Evolutionary conservation across 129 eudicot genomes (phyloP), one percentile per base, ranked within the genome.

Genomic region (Flaveria ramosissima): DNA sequence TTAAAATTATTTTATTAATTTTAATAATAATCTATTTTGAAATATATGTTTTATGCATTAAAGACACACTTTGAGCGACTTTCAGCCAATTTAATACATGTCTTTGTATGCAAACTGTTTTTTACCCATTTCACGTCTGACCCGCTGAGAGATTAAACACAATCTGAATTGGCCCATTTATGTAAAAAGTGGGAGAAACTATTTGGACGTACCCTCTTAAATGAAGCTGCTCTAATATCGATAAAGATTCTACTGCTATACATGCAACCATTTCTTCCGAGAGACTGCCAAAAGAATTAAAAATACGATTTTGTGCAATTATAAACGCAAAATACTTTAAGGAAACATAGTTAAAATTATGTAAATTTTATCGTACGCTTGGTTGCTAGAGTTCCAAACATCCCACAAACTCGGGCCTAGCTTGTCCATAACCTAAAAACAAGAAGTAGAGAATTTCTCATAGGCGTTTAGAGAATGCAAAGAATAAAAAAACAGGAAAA

Each of bases 341-440:
- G 8, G 57, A 71, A 26, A 36, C 15, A 19, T 45, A 23, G 68
- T 24, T 61, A 61, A 41, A 14, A 61, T 1, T 1, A 13, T 30
- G 10, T 63, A 10, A 63, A 27, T 20, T 63, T 74, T 68, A 12
- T n/a, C 85, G 3, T 86, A 85, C 92, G 43, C 73, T 67, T 88
- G 92, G 67, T 83, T 83, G 76, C 78, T 85, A 77, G 89, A 85
- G 83, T 93, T 90, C 98, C 98, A 93, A 70, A 93, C 92, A 79
- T 93, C 98, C 96, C 96, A 93, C 74, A 93, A 78, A 86, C 96
- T 93, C 12, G 98, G 98, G 71, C 98, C 98, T 51, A 93, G 85
- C 79, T 88, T 88, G 79, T 93, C 98, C 98, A 93, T 93, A 67
- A 93, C 90, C 98, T 93, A 86, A 52, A 50, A 32, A 6, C 62